Base-by-base conservation (phyloP, 169 alveolate species). In the Eimeria brunetti region DNA sequence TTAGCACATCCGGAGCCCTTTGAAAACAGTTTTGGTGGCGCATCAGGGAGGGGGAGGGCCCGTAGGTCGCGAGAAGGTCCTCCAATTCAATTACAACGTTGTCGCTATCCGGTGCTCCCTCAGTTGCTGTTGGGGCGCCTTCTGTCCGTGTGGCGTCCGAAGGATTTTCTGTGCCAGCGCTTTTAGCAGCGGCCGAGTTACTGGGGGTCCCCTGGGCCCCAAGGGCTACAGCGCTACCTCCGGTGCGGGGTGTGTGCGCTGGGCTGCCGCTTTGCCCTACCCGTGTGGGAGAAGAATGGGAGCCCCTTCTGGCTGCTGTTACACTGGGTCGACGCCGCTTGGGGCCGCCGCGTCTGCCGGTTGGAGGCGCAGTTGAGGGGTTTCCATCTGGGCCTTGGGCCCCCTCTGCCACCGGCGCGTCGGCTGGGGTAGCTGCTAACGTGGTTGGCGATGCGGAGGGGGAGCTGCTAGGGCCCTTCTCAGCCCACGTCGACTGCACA, bases 1-100 rank as follows among this genome's bases (percentile, higher is more conserved):
- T 49, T 33, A 69, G 80, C 80, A 69, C n/a, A 49, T 69, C 80
- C 33, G 80, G 80, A 16, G 86, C 73, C 92, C 20, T 69, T 36
- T 85, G 92, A 62, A 85, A 85, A 80, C 92, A 85, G 78, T 62
- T 38, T 38, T 3, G 44, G 41, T 85, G 92, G 49, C 80, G 76
- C 78, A 85, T 12, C 60, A 85, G 62, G 9, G 64, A 85, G 18
- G 92, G 92, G 62, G 64, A 58, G 7, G 92, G 53, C 30, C 92
- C 92, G 80, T 85, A 85, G 60, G 92, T 85, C 1, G 60, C 46
- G 36, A 85, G n/a, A 27, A 85, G 58, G 14, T 85, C 92, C 69
- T 85, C 92, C 58, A 85, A 64, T 18, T 58, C 92, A 85, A 85
- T 62, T 38, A 60, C 60, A 38, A 85, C 64, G 20, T 53, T 41